Conservation (phyloP, 208 protist genomes). For the Leishmania tropica region DNA sequence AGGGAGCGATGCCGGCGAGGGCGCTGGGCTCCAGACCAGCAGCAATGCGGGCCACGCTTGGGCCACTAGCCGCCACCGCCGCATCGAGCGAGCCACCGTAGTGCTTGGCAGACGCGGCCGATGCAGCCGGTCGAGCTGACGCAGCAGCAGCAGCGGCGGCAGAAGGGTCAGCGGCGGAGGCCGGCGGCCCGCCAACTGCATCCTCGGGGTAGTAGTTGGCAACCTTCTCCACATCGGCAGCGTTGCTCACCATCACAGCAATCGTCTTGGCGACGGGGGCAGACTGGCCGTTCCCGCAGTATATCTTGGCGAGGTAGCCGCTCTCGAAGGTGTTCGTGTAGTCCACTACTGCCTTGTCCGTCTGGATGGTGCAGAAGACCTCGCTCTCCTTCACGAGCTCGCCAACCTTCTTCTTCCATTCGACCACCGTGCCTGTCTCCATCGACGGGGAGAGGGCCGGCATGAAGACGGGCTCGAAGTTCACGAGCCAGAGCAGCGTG, state of each 20-base stretch:
- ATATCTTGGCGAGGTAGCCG: slow-evolving; percentile 96
- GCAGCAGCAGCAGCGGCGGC: slow-evolving; percentile 32
- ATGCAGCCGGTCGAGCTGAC: slow-evolving; percentile 14
- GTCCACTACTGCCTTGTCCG: slow-evolving; percentile 98
- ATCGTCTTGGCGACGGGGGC: slow-evolving; percentile 85
- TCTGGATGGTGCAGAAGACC: slow-evolving; percentile 95
- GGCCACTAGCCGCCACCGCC: slow-evolving; percentile 74
- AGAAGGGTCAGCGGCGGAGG: slow-evolving; percentile 27
- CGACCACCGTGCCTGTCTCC: slow-evolving; percentile 81
- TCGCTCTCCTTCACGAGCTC: slow-evolving; percentile 94
- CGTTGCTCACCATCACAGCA: slow-evolving; percentile 85
- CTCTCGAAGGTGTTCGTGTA: slow-evolving; percentile 94
- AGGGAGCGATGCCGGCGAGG: slow-evolving; percentile 52
- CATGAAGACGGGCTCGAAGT: slow-evolving; percentile 86
- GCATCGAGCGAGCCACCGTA: slow-evolving; percentile 69
- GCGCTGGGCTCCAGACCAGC: slow-evolving; percentile 47
- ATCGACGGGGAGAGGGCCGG: slow-evolving; percentile 91
- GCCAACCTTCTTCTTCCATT: slow-evolving; percentile 94
- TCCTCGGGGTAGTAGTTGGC: slow-evolving; percentile 55
- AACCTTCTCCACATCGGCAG: slow-evolving; percentile 75
- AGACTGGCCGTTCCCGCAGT: slow-evolving; percentile 78
- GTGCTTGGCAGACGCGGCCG: slow-evolving; percentile 22
- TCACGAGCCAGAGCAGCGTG: slow-evolving; percentile 58
- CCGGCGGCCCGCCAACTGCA: slow-evolving; percentile 25
- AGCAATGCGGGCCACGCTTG: slow-evolving; percentile 81